Conservation (phyloP, 1,284 basidiomycete genomes). For the Irpex sp. region DNA sequence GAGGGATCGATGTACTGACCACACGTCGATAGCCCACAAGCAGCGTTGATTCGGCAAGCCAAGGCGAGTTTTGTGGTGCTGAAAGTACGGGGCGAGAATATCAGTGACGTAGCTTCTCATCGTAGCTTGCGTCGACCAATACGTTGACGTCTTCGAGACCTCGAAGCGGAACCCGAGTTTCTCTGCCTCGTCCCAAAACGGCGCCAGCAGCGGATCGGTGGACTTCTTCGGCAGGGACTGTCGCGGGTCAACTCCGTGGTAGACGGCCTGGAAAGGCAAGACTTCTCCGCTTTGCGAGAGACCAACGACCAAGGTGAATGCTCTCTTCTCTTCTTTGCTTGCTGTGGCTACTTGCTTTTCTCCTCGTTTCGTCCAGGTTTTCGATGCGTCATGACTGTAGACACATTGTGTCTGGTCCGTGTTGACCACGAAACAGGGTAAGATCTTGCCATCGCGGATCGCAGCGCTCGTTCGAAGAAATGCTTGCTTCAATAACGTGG, state of each 20-base stretch:
- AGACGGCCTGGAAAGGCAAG: slow-evolving; percentile 31
- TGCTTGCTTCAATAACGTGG: slow-evolving; percentile 22
- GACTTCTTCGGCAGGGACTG: slow-evolving; percentile 20
- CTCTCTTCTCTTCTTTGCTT: slow-evolving; percentile 31
- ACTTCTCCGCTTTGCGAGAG: slow-evolving; percentile 23
- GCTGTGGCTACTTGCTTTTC: slow-evolving; percentile 26
- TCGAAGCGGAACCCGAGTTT: slow-evolving; percentile 26
- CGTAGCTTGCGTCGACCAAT: slow-evolving; percentile 35
- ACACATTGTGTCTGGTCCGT: slow-evolving; percentile 34
- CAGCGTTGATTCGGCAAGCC: slow-evolving; percentile 24
- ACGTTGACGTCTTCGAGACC: slow-evolving; percentile 26
- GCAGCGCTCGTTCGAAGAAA: slow-evolving; percentile 22
- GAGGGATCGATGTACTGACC: slow-evolving; percentile 32
- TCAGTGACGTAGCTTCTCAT: slow-evolving; percentile 31
- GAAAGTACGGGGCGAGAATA: slow-evolving; percentile 30
- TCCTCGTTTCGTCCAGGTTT: slow-evolving; percentile 24
- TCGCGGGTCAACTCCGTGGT: slow-evolving; percentile 19
- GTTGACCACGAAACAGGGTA: slow-evolving; percentile 28
- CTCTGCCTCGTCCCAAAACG: slow-evolving; percentile 18
- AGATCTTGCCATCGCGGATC: slow-evolving; percentile 29
- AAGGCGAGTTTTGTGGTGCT: slow-evolving; percentile 17
- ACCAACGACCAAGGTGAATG: slow-evolving; percentile 28
- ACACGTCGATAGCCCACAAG: slow-evolving; percentile 31
- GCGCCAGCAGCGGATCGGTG: slow-evolving; percentile 2
- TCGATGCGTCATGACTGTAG: slow-evolving; percentile 16